Percentiles rank a stretch among this genome's conserved stretches.
These are phyloP conservation scores for Bodo saltans DNA, from an alignment of 78 protist genomes.

Conservation along the genomic window DNA sequence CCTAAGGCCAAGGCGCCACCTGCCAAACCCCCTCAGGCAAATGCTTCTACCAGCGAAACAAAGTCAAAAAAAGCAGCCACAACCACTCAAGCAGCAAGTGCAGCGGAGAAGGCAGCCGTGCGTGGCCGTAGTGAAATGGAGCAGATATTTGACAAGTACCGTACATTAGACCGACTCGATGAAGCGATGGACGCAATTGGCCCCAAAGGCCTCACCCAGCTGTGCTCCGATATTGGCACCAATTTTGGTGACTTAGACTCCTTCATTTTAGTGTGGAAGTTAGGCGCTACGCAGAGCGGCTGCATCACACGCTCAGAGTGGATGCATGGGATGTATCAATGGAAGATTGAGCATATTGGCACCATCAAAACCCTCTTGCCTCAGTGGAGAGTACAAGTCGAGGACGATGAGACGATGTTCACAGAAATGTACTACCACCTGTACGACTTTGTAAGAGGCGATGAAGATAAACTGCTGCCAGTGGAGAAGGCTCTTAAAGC, in stretches of 20 bases:
- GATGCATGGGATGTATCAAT: not conserved
- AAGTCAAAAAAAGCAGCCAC: too few species aligned
- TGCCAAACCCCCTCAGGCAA: too few species aligned
- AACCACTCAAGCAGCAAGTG: not conserved
- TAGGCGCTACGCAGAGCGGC: not conserved
- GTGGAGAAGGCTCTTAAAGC: not conserved
- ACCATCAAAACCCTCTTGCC: not conserved
- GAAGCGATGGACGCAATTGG: not conserved
- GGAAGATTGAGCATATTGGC: not conserved
- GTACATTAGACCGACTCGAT: not conserved
- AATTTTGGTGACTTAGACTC: not conserved
- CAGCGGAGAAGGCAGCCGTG: not conserved
- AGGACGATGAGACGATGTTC: not conserved
- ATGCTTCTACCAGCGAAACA: too few species aligned
- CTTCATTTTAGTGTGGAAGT: not conserved
- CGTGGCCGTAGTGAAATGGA: not conserved
- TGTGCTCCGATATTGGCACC: not conserved
- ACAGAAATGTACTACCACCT: not conserved
- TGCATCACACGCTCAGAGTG: not conserved
- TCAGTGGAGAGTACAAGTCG: not conserved
- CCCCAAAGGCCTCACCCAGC: not conserved
- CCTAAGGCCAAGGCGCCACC: too few species aligned
- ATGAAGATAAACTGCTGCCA: not conserved
- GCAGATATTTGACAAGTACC: not conserved
- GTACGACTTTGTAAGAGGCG: not conserved